Evolutionary conservation across 768 basidiomycete species (phyloP).

Genomic region (Tulasnella sp.): DNA sequence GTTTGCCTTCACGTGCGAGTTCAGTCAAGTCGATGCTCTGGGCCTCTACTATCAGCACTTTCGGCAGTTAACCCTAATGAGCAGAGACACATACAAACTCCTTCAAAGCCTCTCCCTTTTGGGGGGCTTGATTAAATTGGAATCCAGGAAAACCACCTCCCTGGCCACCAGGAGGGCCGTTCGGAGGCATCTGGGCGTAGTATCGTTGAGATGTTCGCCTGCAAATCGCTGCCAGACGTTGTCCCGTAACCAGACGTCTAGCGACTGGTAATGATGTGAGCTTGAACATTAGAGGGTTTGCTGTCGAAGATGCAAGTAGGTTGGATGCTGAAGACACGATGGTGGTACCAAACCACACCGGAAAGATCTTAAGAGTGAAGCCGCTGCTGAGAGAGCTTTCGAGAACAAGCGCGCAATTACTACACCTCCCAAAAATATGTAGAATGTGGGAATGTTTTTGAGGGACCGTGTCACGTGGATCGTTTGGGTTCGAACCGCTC

Average conservation of each 20-base stretch:
- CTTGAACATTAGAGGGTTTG: background rate
- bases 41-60: background rate
- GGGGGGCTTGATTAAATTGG: constrained; percentile 21
- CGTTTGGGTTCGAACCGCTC: background rate
- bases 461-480: background rate
- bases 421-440: background rate
- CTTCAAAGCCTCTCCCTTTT: constrained; percentile 80
- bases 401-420: background rate
- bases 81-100: constrained; percentile 49
- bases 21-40: constrained; percentile 81
- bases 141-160: constrained; percentile 21
- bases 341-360: background rate
- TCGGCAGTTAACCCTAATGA: background rate
- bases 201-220: background rate
- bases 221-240: background rate
- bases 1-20: constrained; percentile 71
- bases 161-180: constrained; percentile 2
- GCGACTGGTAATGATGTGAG: background rate
- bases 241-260: background rate
- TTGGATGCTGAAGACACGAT: background rate
- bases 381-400: background rate
- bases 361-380: background rate
- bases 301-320: background rate
- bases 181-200: constrained; percentile 15
- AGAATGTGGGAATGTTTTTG: background rate